Evolutionary conservation across 108 stramenopile genomes (phyloP), one percentile per base, ranked within the genome.

Genomic region (Skeletonema tropicum): DNA sequence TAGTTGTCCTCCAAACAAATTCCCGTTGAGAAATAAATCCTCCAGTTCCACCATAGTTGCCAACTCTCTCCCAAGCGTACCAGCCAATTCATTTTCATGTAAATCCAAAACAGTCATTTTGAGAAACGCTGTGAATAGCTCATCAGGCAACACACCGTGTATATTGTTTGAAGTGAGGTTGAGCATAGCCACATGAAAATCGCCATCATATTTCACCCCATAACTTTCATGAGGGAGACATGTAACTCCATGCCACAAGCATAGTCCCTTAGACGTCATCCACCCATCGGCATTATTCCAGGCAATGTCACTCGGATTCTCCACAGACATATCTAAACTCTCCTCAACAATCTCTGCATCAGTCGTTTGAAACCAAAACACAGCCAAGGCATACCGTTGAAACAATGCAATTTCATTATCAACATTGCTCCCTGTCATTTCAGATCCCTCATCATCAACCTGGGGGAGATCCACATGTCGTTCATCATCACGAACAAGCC

Each of bases 151-250:
- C n/a, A 70, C 74, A 33, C 90, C 90, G 23, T 74, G 39, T 13
- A 91, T 13, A 25, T 82, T 82, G 64, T 91, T 91, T 21, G 72
- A 76, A 0, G 85, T 84, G 61, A 91, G 68, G 75, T 86, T 84
- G 33, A 91, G 42, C 9, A 68, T 69, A 8, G 73, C 57, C 35
- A 83, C 77, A 57, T 79, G 42, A 31, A 48, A 73, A 58, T 79
- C 77, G 38, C 55, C 77, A 46, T 77, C 70, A 26, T 42, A 41
- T 35, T 66, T 29, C 8, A 41, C 38, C 13, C 65, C 38, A 35
- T 49, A 58, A 5, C 9, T 60, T 17, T 70, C 59, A 32, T 70
- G 33, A 17, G 70, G 57, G 42, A 78, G 82, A 65, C 82, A 83
- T 21, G 65, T 68, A 0, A 83, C 48, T 1, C 82, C 82, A 46